A percentile compares a stretch with the other conserved stretches of the same genome.
Conservation (phyloP, 2,329 filamentous ascomycete species). For the Fusarium sp. region DNA sequence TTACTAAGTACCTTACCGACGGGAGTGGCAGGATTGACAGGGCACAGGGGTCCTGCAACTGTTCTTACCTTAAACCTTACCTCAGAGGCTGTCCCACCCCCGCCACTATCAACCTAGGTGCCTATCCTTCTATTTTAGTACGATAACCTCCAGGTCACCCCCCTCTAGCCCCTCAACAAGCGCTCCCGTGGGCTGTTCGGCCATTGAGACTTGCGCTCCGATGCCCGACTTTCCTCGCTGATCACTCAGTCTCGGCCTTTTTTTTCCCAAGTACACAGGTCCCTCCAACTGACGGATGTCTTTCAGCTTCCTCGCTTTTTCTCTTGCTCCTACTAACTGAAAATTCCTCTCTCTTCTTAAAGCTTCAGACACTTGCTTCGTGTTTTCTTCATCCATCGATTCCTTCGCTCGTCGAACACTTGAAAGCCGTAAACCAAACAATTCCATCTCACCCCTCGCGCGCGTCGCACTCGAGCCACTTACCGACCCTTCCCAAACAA, state of each 20-base stretch:
- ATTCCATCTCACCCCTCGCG: slow-evolving; percentile 8
- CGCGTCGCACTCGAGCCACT: slow-evolving; percentile 31
- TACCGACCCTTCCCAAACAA: slow-evolving; percentile 20
- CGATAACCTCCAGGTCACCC: slow-evolving; percentile 10
- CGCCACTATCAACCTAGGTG: slow-evolving; percentile 35
- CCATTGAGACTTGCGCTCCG: slow-evolving; percentile 27
- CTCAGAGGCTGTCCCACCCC: slow-evolving; percentile 41
- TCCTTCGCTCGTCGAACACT: background rate
- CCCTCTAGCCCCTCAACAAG: slow-evolving; percentile 25
- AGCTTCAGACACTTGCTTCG: background rate
- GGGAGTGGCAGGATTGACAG: slow-evolving; percentile 19
- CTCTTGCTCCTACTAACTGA: background rate
- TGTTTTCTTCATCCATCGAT: background rate
- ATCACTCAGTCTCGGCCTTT: slow-evolving; percentile 27
- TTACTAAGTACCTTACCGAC: background rate
- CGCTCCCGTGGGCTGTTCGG: slow-evolving; percentile 24
- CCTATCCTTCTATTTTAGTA: slow-evolving; percentile 35
- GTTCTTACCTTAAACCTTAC: slow-evolving; percentile 13
- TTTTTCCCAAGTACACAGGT: slow-evolving; percentile 32
- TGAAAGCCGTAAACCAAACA: background rate
- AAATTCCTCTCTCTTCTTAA: background rate
- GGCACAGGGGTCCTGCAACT: slow-evolving; percentile 21
- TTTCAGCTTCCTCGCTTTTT: slow-evolving; percentile 21
- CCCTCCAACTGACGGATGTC: slow-evolving; percentile 6
- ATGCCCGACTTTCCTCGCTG: background rate